These are phyloP conservation scores for Trichoderma sp. DNA, from an alignment of 2,329 filamentous ascomycete genomes.

Conservation along the genomic window DNA sequence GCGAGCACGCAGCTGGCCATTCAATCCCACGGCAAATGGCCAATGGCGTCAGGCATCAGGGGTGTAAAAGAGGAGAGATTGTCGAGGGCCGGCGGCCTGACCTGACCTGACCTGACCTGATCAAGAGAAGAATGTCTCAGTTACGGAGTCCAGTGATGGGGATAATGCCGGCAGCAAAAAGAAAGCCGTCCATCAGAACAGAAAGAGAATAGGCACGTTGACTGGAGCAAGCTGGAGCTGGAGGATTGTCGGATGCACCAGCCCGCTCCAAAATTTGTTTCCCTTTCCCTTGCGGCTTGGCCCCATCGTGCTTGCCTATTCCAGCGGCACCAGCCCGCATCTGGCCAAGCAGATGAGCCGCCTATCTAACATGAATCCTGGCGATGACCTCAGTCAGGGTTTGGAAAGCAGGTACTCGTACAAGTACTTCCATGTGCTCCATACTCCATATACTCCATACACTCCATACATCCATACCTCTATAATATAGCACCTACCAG, in stretches of 20 bases:
- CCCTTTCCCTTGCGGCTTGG: neutral
- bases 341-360: slow-evolving; percentile 4
- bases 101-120: too few species aligned
- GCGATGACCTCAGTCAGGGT: slow-evolving; percentile 13
- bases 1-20: neutral
- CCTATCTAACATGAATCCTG: slow-evolving; percentile 8
- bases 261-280: neutral
- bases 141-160: too few species aligned
- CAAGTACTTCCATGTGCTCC: neutral
- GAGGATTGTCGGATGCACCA: neutral
- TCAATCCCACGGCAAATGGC: neutral
- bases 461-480: too few species aligned
- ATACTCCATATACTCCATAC: neutral
- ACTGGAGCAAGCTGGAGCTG: neutral
- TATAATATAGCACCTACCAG: too few species aligned
- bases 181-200: too few species aligned
- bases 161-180: too few species aligned
- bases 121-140: too few species aligned
- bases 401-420: neutral
- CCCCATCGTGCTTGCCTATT: neutral
- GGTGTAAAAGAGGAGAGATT: neutral
- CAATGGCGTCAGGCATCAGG: slow-evolving; percentile 1
- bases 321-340: slow-evolving; percentile 4
- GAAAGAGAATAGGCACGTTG: too few species aligned
- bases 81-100: neutral